Percentiles rank a stretch among this genome's conserved stretches.
Evolutionary conservation across 257 asterid species (phyloP).

Genomic region (Petunia secreta): DNA sequence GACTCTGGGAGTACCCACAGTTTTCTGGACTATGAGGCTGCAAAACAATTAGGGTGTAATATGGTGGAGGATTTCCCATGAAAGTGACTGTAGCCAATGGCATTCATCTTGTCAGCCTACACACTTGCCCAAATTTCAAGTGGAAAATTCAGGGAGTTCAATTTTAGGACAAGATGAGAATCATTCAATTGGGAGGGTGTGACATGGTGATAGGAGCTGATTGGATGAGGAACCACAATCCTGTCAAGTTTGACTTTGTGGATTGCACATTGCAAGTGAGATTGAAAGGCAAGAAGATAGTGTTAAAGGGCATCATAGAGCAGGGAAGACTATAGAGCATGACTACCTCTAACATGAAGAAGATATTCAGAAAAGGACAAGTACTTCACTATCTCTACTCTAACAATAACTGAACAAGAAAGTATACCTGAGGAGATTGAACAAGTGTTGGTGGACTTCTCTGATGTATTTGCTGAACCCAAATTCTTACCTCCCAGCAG

Average conservation of each 20-base stretch:
- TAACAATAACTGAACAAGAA: background rate
- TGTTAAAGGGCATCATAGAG: no score
- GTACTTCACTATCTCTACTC: no score
- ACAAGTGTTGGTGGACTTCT: background rate
- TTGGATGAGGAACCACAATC: background rate
- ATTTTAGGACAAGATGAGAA: no score
- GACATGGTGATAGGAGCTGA: background rate
- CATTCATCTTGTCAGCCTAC: background rate
- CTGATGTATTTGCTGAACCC: background rate
- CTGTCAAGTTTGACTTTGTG: background rate
- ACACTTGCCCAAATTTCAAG: background rate
- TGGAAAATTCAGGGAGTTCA: background rate
- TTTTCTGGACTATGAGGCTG: no score
- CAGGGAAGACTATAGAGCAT: background rate
- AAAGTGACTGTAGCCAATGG: background rate
- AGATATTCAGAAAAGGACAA: no score
- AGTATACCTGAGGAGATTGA: background rate
- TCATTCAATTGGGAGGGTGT: no score
- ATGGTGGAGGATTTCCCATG: background rate
- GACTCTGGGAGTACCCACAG: no score
- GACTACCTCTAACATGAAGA: background rate
- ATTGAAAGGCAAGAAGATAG: no score
- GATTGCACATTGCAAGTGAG: background rate
- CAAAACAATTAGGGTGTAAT: no score
- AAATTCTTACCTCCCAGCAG: background rate